These are phyloP conservation scores for Laburnicola sp. DNA, from an alignment of 2,329 filamentous ascomycete genomes.

Conservation along the genomic window DNA sequence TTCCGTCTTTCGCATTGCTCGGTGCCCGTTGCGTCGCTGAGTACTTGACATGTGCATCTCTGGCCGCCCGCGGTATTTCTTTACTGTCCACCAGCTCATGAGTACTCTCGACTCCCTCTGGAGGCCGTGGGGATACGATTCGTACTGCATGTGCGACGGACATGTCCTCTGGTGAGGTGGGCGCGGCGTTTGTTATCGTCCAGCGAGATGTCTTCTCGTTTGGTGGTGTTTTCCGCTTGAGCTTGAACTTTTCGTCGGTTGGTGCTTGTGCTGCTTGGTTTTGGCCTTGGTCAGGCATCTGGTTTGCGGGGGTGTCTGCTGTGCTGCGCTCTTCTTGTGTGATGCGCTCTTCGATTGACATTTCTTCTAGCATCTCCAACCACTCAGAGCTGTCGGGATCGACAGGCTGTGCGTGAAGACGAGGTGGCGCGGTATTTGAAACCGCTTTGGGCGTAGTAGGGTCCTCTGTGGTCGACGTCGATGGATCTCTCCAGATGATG, in stretches of 20 bases:
- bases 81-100: too few relatives aligned
- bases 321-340: not conserved
- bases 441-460: not conserved
- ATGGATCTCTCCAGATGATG: not conserved
- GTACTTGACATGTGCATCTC: too few relatives aligned
- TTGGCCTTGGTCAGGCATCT: not conserved
- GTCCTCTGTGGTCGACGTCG: not conserved
- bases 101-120: too few relatives aligned
- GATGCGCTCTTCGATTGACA: not conserved
- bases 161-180: too few relatives aligned
- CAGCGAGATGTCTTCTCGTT: too few relatives aligned
- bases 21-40: not conserved
- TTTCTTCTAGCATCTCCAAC: not conserved
- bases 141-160: too few relatives aligned
- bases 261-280: not conserved
- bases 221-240: too few relatives aligned
- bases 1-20: not conserved
- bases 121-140: too few relatives aligned
- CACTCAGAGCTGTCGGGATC: not conserved
- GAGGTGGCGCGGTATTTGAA: not conserved
- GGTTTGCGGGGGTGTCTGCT: not conserved
- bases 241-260: not conserved
- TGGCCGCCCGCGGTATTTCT: too few relatives aligned
- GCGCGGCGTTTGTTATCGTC: too few relatives aligned
- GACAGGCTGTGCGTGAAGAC: not conserved